These are phyloP conservation scores for Suhomyces bolitotheri DNA, from an alignment of 1,139 yeast species.

Conservation along the genomic window DNA sequence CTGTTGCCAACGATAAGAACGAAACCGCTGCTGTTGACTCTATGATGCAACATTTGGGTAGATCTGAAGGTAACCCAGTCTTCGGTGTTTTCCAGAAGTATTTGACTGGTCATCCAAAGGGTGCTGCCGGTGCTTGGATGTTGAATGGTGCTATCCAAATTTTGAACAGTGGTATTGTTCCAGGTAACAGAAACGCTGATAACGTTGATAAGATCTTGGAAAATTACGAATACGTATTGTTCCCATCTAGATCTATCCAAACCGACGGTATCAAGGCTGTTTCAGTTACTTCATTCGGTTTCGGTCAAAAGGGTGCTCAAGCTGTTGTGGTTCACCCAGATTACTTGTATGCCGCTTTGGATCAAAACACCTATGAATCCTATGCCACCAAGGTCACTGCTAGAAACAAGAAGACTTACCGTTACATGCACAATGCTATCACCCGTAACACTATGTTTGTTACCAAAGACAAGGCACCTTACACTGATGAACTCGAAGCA, in stretches of 20 bases:
- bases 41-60: constrained; percentile 94
- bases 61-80: constrained; percentile 97
- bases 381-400: constrained; percentile 71
- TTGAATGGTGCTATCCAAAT: constrained; percentile 96
- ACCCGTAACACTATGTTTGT: constrained; percentile 88
- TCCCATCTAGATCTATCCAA: constrained; percentile 90
- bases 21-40: constrained; percentile 87
- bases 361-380: constrained; percentile 63
- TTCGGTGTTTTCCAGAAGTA: constrained; percentile 98
- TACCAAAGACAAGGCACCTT: constrained; percentile 93
- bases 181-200: constrained; percentile 99
- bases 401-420: constrained; percentile 88
- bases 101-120: constrained; percentile 99
- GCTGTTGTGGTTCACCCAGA: constrained; percentile 91
- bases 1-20: constrained; percentile 97
- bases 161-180: constrained; percentile 88
- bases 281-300: constrained; percentile 95
- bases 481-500: constrained; percentile 81
- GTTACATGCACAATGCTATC: constrained; percentile 95
- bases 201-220: constrained; percentile 83
- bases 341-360: constrained; percentile 83
- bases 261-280: constrained; percentile 98
- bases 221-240: constrained; percentile 83
- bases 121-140: constrained; percentile 99
- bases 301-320: constrained; percentile 99